Conservation (phyloP, 768 basidiomycete genomes). For the Candolleomyces aberdarensis region DNA sequence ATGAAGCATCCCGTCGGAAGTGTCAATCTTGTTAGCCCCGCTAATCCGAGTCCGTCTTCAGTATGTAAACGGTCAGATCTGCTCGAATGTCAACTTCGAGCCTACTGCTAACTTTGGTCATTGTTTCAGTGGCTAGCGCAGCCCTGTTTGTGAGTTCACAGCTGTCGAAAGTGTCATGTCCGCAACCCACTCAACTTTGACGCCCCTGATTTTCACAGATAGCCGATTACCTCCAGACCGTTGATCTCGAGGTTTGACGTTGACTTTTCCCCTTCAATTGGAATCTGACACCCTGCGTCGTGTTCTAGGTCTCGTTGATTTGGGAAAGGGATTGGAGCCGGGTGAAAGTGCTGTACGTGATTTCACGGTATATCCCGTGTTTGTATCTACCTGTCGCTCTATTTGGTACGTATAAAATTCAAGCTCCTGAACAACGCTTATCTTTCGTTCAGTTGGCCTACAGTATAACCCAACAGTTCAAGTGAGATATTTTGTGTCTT, state of each 20-base stretch:
- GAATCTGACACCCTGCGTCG: not conserved
- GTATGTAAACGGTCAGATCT: constrained; percentile 1
- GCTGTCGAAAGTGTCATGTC: not conserved
- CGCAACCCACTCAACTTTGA: not conserved
- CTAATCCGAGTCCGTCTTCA: not conserved
- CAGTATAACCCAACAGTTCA: not conserved
- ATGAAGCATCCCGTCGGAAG: not conserved
- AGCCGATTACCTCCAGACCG: constrained; percentile 1
- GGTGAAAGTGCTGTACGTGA: not conserved
- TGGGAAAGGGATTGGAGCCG: not conserved
- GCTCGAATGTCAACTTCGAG: not conserved
- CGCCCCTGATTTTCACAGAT: not conserved
- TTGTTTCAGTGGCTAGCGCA: not conserved
- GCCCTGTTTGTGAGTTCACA: not conserved
- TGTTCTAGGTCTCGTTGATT: not conserved
- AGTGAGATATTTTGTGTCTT: not conserved
- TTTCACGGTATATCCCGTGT: constrained; percentile 2
- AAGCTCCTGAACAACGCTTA: no score
- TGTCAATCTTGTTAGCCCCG: not conserved
- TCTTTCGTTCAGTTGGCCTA: not conserved
- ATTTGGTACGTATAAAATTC: not conserved
- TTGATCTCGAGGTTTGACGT: not conserved
- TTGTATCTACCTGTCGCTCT: not conserved
- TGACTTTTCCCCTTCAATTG: not conserved
- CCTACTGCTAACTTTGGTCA: no score